A percentile compares a stretch with the other conserved stretches of the same genome.
Evolutionary conservation across 2,329 filamentous ascomycete genomes (phyloP).

Genomic region (Diaporthe ampelina): DNA sequence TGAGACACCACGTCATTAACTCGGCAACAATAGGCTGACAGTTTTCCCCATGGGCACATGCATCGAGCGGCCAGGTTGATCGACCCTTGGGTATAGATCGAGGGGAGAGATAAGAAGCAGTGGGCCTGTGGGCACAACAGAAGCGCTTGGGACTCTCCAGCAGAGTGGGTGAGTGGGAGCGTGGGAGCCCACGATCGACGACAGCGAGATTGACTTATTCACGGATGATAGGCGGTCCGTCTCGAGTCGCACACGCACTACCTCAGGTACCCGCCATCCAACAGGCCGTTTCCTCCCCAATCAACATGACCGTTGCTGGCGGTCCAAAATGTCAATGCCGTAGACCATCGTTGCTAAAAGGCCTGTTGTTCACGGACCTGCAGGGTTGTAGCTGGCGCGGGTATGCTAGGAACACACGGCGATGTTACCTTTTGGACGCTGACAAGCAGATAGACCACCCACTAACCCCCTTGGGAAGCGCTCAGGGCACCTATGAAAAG

Average conservation of each 20-base stretch:
- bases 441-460: conserved; percentile 4
- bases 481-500: conserved; percentile 13
- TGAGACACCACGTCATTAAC: conserved; percentile 19
- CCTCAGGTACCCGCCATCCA: conserved; percentile 9
- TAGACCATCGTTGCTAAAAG: neutral
- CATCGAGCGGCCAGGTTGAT: neutral
- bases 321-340: neutral
- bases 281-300: neutral
- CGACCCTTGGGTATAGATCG: conserved; percentile 13
- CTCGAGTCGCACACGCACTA: conserved; percentile 19
- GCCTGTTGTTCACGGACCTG: conserved; percentile 1
- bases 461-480: conserved; percentile 12
- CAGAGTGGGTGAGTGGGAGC: neutral
- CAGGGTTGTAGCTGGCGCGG: conserved; percentile 16
- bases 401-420: neutral
- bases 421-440: conserved; percentile 7
- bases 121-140: no score
- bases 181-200: conserved; percentile 17
- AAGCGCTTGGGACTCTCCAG: neutral
- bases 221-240: conserved; percentile 9
- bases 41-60: neutral
- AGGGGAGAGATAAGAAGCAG: neutral
- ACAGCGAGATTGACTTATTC: conserved; percentile 16
- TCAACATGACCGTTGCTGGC: neutral
- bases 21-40: neutral